phyloP scores from a whole-genome alignment of 1,139 yeast genomes.

The Geotrichum macrosporum region DNA sequence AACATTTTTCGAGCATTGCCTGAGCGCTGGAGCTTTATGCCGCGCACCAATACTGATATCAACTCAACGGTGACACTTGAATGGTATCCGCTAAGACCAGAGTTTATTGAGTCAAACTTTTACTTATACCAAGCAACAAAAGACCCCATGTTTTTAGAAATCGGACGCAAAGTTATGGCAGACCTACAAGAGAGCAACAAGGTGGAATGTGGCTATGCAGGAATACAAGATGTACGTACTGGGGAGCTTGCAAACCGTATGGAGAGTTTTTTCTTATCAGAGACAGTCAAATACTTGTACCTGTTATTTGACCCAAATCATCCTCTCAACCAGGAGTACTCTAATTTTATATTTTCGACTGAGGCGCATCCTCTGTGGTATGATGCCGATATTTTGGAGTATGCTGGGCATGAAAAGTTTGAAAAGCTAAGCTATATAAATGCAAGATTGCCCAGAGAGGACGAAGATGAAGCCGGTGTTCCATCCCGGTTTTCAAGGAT shows the following conservation, averaged over 20 bases:
- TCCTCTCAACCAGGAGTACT: constrained; percentile 48
- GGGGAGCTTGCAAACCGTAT: constrained; percentile 69
- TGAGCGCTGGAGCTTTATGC: constrained; percentile 66
- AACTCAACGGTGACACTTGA: constrained; percentile 44
- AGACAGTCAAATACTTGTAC: constrained; percentile 78
- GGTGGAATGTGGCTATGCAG: constrained; percentile 77
- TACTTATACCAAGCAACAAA: constrained; percentile 75
- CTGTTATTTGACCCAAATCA: constrained; percentile 70
- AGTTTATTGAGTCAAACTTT: constrained; percentile 83
- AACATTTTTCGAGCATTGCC: constrained; percentile 75
- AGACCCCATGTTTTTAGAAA: constrained; percentile 76
- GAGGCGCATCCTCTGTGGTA: constrained; percentile 92
- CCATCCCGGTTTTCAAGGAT: background rate
- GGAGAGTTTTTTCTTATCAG: constrained; percentile 89
- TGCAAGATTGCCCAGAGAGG: background rate
- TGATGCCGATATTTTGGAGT: constrained; percentile 31
- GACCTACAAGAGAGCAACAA: constrained; percentile 51
- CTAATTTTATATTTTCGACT: constrained; percentile 75
- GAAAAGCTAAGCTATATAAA: background rate
- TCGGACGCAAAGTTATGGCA: constrained; percentile 61
- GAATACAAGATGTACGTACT: constrained; percentile 60
- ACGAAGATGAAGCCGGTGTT: background rate
- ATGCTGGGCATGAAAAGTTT: constrained; percentile 21
- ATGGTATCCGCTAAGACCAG: constrained; percentile 93
- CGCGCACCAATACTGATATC: background rate